phyloP scores from a whole-genome alignment of 768 basidiomycete genomes.

The Phanerodontia chrysosporium region DNA sequence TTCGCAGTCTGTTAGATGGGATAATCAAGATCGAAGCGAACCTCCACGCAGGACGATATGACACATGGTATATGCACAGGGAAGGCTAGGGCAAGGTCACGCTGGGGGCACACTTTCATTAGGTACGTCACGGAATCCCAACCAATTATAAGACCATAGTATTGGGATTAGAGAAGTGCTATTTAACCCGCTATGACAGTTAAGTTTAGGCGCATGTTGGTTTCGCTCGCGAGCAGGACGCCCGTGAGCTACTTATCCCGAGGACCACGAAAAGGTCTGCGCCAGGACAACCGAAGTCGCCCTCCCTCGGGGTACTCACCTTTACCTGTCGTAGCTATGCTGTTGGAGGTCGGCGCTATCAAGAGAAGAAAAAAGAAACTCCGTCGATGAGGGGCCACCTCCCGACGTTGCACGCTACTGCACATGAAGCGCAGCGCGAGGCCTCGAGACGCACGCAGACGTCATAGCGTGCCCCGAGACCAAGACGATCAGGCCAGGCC shows the following conservation, averaged over 20 bases:
- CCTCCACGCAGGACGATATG: too few relatives aligned
- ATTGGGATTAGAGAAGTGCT: too few relatives aligned
- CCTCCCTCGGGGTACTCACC: neutral
- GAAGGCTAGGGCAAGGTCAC: too few relatives aligned
- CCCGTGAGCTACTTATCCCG: neutral
- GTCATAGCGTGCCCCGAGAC: too few relatives aligned
- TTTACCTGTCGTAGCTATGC: neutral
- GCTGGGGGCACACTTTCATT: too few relatives aligned
- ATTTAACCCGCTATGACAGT: too few relatives aligned
- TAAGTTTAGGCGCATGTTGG: neutral
- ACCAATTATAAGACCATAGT: too few relatives aligned
- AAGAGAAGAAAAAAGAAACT: neutral
- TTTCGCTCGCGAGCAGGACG: neutral
- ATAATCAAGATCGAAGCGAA: too few relatives aligned
- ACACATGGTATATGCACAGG: too few relatives aligned
- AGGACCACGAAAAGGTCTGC: neutral
- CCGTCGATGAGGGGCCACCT: neutral
- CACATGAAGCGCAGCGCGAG: neutral
- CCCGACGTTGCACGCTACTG: neutral
- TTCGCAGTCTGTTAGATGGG: too few relatives aligned
- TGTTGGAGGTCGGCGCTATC: neutral
- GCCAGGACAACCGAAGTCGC: neutral
- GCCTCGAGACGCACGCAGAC: neutral
- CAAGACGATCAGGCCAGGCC: too few relatives aligned
- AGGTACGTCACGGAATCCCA: too few relatives aligned